Evolutionary conservation across 495 filamentous ascomycete species (phyloP), one percentile per base, ranked within the genome.

Genomic region (Penicillium tannophilum): DNA sequence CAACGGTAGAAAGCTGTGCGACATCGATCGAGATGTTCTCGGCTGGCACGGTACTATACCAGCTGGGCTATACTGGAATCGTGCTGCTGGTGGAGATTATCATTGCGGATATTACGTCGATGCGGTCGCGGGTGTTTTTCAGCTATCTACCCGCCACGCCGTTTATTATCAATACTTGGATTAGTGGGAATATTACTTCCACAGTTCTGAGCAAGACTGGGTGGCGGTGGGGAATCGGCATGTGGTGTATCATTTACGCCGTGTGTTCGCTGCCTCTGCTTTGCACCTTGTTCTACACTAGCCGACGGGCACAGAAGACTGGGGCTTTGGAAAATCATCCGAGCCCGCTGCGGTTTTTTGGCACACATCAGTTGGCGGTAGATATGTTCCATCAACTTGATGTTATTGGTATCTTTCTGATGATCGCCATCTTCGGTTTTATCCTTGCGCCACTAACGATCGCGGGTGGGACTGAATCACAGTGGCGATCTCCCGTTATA

Each of bases 151-250:
- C 57, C 6, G 52, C 41, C 6, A 42, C 51, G 8, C 57, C 50
- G 1, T 53, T 47, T n/a, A 16, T 60, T 6, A 60, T 60, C 51
- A 60, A 53, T 26, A 54, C 57, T 4, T 60, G 57, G 57, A 54
- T 60, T 16, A 54, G 50, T 33, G 57, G 57, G 14, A 54, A 50
- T 20, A 60, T 60, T 20, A 48, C 57, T 8, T 33, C 30, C 4
- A 31, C 52, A 1, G 57, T 60, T 47, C 17, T 60, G 6, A 28
- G 28, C 8, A 44, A 17, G 6, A 48, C 51, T 7, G 33, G 33
- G 9, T 60, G 57, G 57, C 30, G 50, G 9, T 60, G 57, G 57
- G 57, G 57, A 14, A 54, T 60, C 14, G 57, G 57, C 31, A 60
- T 60, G 57, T 60, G 57, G 57, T 48, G 51, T n/a, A 49, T 60